These are phyloP conservation scores for Balakata baccata DNA, from an alignment of 345 rosid species.

Conservation along the genomic window DNA sequence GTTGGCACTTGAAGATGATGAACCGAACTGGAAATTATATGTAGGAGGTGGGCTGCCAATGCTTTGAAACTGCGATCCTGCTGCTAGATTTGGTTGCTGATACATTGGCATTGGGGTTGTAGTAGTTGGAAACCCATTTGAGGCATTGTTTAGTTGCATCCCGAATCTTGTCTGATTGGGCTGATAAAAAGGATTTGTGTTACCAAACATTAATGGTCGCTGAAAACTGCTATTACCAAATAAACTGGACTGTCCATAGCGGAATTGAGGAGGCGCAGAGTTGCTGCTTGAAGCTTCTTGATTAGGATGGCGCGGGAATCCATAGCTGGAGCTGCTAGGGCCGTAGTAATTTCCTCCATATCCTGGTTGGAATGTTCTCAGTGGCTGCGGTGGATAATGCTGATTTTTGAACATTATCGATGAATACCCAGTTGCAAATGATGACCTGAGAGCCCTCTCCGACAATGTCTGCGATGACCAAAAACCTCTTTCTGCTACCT, in stretches of 20 bases:
- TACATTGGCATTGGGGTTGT: conserved; percentile 11
- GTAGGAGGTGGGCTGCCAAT: background rate
- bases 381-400: background rate
- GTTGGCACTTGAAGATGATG: background rate
- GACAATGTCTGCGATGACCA: conserved; percentile 10
- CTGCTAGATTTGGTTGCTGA: conserved; percentile 9
- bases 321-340: background rate
- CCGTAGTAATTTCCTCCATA: background rate
- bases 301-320: background rate
- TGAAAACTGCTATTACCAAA: conserved; percentile 4
- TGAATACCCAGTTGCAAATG: conserved; percentile 29
- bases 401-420: background rate
- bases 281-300: conserved; percentile 16
- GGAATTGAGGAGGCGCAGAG: background rate
- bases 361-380: conserved; percentile 7
- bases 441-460: conserved; percentile 27
- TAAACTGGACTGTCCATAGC: conserved; percentile 16
- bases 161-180: conserved; percentile 1
- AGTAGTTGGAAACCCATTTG: background rate
- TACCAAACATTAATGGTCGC: conserved; percentile 9
- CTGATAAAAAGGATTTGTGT: background rate
- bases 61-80: background rate
- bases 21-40: background rate
- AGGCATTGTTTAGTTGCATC: background rate
- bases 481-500: conserved; percentile 34